Conservation (phyloP, 805 yeast species). For the Candida verbasci region DNA sequence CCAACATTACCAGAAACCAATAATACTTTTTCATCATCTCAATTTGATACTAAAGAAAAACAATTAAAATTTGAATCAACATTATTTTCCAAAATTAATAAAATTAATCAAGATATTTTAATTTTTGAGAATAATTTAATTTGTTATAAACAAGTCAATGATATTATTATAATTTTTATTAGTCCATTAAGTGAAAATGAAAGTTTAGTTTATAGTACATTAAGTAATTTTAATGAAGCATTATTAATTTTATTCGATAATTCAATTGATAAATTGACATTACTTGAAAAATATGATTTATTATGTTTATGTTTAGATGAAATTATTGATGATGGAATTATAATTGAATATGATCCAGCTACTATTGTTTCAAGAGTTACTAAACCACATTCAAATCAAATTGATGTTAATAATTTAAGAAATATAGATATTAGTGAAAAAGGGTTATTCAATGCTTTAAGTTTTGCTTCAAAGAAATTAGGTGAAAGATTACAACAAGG, state of each 20-base stretch:
- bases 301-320: constrained; percentile 87
- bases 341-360: constrained; percentile 84
- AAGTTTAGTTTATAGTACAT: constrained; percentile 66
- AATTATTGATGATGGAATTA: constrained; percentile 87
- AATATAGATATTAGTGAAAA: constrained; percentile 66
- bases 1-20: constrained; percentile 42
- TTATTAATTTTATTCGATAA: constrained; percentile 68
- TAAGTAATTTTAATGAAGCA: constrained; percentile 76
- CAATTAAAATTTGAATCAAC: constrained; percentile 75
- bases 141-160: constrained; percentile 82
- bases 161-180: constrained; percentile 65
- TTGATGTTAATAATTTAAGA: constrained; percentile 41
- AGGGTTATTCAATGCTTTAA: constrained; percentile 79
- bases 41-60: constrained; percentile 45
- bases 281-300: constrained; percentile 81
- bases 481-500: constrained; percentile 46
- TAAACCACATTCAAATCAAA: constrained; percentile 56
- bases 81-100: constrained; percentile 71
- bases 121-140: constrained; percentile 75
- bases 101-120: constrained; percentile 74
- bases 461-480: constrained; percentile 75
- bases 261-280: constrained; percentile 71
- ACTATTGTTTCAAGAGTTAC: constrained; percentile 89
- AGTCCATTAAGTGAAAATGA: constrained; percentile 85
- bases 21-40: too few species aligned